These are phyloP conservation scores for Camptophora hylomeconis DNA, from an alignment of 2,329 filamentous ascomycete species.

Conservation along the genomic window DNA sequence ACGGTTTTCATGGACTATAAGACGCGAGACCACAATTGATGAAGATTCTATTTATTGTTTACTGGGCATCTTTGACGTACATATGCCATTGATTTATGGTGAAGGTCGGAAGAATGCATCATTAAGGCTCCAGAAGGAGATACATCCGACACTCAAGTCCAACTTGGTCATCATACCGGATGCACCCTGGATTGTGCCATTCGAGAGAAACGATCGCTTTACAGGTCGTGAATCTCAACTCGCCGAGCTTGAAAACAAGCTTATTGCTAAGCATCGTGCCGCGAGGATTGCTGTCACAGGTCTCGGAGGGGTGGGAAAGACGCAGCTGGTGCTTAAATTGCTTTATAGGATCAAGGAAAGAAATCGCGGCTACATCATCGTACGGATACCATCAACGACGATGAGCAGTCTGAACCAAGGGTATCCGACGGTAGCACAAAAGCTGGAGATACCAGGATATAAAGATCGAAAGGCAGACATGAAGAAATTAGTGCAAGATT, in stretches of 20 bases:
- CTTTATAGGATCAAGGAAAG: conserved; percentile 3
- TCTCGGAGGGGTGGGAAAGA: conserved; percentile 8
- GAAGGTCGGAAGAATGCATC: conserved; percentile 18
- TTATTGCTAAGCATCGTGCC: conserved; percentile 4
- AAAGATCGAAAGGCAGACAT: conserved; percentile 6
- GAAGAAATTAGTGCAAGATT: conserved; percentile 8
- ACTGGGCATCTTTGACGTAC: conserved; percentile 18
- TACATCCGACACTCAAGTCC: not conserved
- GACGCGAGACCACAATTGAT: conserved; percentile 12
- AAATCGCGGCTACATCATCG: conserved; percentile 3
- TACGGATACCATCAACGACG: conserved; percentile 4
- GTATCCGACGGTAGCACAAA: conserved; percentile 2
- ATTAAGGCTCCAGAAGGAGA: conserved; percentile 14
- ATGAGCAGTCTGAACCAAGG: conserved; percentile 3
- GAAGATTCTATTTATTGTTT: conserved; percentile 21
- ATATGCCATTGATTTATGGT: conserved; percentile 21
- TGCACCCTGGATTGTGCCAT: conserved; percentile 12
- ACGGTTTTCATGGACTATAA: conserved; percentile 13
- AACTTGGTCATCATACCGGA: conserved; percentile 4
- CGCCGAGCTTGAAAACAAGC: conserved; percentile 5
- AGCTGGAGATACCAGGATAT: conserved; percentile 4
- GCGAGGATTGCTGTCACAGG: conserved; percentile 6
- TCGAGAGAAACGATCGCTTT: conserved; percentile 6
- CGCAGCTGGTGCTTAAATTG: conserved; percentile 6
- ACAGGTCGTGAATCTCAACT: conserved; percentile 6